These are phyloP conservation scores for Violaceomyces palustris DNA, from an alignment of 1,284 basidiomycete genomes.

Conservation along the genomic window DNA sequence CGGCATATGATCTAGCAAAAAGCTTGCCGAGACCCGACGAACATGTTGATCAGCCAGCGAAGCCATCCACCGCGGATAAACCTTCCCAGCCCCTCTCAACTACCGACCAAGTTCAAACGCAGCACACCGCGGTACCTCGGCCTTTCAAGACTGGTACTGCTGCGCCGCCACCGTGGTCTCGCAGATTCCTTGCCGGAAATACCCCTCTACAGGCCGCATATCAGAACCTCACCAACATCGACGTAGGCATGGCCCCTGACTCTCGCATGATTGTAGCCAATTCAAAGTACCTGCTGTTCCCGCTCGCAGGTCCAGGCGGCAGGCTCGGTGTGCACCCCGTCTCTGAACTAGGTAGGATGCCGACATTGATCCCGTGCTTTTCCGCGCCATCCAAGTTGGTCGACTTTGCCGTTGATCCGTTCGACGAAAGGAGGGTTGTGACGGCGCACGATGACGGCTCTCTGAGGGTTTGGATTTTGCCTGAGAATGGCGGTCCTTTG, in stretches of 20 bases:
- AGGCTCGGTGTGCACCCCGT: conserved; percentile 2
- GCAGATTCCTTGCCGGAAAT: conserved; percentile 1
- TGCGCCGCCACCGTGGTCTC: background rate
- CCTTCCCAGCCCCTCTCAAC: no score
- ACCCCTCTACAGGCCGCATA: conserved; percentile 1
- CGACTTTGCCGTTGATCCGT: conserved; percentile 2
- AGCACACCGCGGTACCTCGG: background rate
- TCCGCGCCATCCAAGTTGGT: background rate
- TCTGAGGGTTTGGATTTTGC: background rate
- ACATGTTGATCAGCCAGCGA: no score
- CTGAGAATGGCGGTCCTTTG: background rate
- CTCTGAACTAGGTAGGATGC: background rate
- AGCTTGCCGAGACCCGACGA: no score
- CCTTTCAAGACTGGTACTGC: no score
- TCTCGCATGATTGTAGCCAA: background rate
- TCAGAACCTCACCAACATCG: conserved; percentile 1
- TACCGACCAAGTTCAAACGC: no score
- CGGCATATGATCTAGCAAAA: no score
- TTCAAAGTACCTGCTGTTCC: conserved; percentile 1
- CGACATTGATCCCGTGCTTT: background rate
- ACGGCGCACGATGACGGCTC: background rate
- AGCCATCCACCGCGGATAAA: no score
- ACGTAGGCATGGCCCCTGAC: background rate
- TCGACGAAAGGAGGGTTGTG: background rate
- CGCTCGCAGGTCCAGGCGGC: conserved; percentile 3